Base-by-base conservation (phyloP, 2,329 filamentous ascomycete genomes). In the Berkeleyomyces basicola region DNA sequence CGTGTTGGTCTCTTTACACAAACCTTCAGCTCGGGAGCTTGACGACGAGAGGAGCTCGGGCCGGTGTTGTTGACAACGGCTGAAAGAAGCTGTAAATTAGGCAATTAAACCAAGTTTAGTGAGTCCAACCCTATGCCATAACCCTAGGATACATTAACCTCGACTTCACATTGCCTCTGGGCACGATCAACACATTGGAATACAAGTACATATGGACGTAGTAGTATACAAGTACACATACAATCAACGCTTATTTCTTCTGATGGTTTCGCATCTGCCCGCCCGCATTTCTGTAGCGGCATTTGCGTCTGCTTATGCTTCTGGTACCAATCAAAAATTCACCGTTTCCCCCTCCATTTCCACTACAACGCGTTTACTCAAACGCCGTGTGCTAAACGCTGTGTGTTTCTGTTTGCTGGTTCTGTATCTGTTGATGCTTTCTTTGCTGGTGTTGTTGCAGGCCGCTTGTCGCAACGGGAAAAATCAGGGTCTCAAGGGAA, bases 351-450 rank as follows among this genome's bases (percentile, higher is more conserved):
- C 46, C 31, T 16, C n/a, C 46, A n/a, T 49, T n/a, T 49, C 51
- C 11, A 55, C 51, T 55, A 39, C 51, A n/a, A n/a, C 36, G 16
- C 39, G 23, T 23, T 23, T 23, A 23, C 23, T 23, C 23, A 23
- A 55, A 36, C 51, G 14, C 51, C 23, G 23, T 23, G 23, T 55
- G 39, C 33, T 37, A 74, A 70, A 46, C 73, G 72, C 39, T 75
- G 71, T 42, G 72, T 59, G 40, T 59, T 36, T 44, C 23, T 40
- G 40, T 36, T 44, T 59, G 23, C 23, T 46, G 57, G 40, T 59
- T 46, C 40, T 59, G 42, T 59, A 46, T 59, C 40, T 59, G 51
- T 55, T 55, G 33, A 37, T 44, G 39, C 40, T 63, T 44, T 53
- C 40, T 63, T 44, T 53, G 58, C 16, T 60, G 33, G 23, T 23